These are phyloP conservation scores for Byssoonygena ceratinophila DNA, from an alignment of 2,329 filamentous ascomycete genomes.

Conservation along the genomic window DNA sequence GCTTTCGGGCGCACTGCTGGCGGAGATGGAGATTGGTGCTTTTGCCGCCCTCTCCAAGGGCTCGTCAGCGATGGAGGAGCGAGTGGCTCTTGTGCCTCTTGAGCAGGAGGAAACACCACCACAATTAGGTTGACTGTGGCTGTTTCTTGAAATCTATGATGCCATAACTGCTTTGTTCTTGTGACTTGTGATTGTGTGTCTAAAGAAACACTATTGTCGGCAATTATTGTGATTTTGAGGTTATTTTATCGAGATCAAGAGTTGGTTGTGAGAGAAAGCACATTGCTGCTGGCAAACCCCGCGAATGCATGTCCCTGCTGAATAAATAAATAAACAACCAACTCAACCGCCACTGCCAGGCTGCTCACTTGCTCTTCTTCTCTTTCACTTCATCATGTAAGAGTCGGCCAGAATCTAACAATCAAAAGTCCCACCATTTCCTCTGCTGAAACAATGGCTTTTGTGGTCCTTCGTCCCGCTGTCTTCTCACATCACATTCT, in stretches of 20 bases:
- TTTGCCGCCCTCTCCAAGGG: not conserved
- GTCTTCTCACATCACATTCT: slow-evolving; percentile 15
- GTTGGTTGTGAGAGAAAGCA: not conserved
- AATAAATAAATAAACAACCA: not conserved
- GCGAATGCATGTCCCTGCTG: not conserved
- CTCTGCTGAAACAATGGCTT: slow-evolving; percentile 27
- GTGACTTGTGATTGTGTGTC: not conserved
- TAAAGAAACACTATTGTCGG: not conserved
- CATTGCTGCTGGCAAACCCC: not conserved
- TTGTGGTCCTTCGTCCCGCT: slow-evolving; percentile 25
- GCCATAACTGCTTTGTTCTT: not conserved
- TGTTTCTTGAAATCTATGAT: not conserved
- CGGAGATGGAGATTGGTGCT: not conserved
- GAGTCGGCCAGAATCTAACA: slow-evolving; percentile 2
- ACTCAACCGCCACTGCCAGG: not conserved
- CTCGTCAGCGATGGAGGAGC: not conserved
- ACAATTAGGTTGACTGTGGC: not conserved
- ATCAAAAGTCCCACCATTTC: not conserved
- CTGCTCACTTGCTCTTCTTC: not conserved
- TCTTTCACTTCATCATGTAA: slow-evolving; percentile 22
- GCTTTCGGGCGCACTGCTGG: slow-evolving; percentile 2
- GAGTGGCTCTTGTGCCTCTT: not conserved
- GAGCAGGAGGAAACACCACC: not conserved
- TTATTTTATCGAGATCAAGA: not conserved
- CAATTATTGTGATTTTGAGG: too few relatives aligned